Base-by-base conservation (phyloP, 345 rosid species). In the Eucalyptus cladocalyx region DNA sequence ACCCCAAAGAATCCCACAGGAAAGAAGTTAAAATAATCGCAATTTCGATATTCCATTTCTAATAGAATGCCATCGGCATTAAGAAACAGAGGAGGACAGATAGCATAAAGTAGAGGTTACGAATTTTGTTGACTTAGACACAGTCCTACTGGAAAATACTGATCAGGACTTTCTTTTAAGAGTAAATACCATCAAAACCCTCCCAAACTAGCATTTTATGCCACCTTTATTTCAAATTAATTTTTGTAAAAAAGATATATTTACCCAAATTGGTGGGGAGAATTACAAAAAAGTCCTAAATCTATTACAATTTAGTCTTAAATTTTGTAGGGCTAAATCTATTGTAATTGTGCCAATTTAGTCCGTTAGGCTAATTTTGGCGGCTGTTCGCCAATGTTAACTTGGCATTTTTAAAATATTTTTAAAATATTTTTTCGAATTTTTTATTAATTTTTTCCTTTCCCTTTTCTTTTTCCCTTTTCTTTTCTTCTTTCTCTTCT, bases 391-490 rank as follows among this genome's bases (percentile, higher is more conserved):
- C 58, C 11, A 53, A 53, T 53, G 58, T 53, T 21, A 11, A 53
- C 26, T 53, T 53, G 58, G 11, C 26, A 21, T 19, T 53, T 53
- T 53, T 3, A 19, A 53, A 53, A 53, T 17, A 6, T 16, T 50
- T 49, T 50, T 11, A 0, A 47, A 47, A 1, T 4, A 12, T 1
- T 3, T 53, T n/a, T 53, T 53, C 0, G 0, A 53, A 21, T 8
- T 53, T 53, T 51, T 53, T 21, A 8, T 21, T 21, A 21, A 53
- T 19, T 51, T 17, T 51, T 18, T 0, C 9, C 2, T 6, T 53
- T 53, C n/a, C n/a, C 0, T 53, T 53, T 53, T 19, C 4, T 7
- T 21, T 53, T 19, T 18, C 8, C 1, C 3, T 19, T 19, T 53
- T 53, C 10, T 21, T 53, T 19, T 53, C 26, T 53, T 53, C 26